Conservation (phyloP, 176 grass and related monocot genomes). For the Carex parvula region DNA sequence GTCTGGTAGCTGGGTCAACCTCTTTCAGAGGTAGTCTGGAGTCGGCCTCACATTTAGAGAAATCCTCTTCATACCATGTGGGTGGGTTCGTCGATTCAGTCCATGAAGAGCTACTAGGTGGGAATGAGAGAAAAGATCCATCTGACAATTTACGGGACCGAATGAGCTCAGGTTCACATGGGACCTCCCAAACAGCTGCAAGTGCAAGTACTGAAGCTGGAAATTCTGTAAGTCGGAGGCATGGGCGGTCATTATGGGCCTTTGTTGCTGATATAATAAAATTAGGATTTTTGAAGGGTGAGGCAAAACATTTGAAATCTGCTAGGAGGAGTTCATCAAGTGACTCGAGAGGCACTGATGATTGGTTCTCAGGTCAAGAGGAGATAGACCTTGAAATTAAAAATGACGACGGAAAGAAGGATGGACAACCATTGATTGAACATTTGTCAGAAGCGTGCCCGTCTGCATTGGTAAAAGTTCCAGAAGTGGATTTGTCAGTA, state of each 20-base stretch:
- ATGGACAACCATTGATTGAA: constrained; percentile 9
- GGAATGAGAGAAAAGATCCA: constrained; percentile 53
- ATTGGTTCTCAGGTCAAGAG: constrained; percentile 76
- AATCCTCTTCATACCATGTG: constrained; percentile 64
- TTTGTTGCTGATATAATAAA: constrained; percentile 86
- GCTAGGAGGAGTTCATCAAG: constrained; percentile 65
- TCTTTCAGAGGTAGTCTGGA: constrained; percentile 49
- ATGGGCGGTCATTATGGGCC: constrained; percentile 70
- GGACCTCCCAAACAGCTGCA: constrained; percentile 46
- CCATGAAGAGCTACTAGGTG: constrained; percentile 40
- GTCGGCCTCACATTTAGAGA: constrained; percentile 71
- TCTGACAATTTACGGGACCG: constrained; percentile 70
- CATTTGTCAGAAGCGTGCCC: constrained; percentile 6
- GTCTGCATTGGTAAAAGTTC: neutral
- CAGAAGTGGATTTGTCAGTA: constrained; percentile 16
- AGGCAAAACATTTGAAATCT: constrained; percentile 55
- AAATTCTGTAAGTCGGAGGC: constrained; percentile 48
- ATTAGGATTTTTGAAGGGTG: constrained; percentile 55
- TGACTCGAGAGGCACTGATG: constrained; percentile 68
- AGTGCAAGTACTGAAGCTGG: constrained; percentile 48
- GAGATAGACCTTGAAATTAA: constrained; percentile 42
- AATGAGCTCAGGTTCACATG: constrained; percentile 50
- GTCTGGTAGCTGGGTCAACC: neutral
- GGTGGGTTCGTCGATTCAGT: constrained; percentile 58
- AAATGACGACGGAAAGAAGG: constrained; percentile 36